Evolutionary conservation across 1,284 basidiomycete species (phyloP).

Genomic region (Puccinia triticina): DNA sequence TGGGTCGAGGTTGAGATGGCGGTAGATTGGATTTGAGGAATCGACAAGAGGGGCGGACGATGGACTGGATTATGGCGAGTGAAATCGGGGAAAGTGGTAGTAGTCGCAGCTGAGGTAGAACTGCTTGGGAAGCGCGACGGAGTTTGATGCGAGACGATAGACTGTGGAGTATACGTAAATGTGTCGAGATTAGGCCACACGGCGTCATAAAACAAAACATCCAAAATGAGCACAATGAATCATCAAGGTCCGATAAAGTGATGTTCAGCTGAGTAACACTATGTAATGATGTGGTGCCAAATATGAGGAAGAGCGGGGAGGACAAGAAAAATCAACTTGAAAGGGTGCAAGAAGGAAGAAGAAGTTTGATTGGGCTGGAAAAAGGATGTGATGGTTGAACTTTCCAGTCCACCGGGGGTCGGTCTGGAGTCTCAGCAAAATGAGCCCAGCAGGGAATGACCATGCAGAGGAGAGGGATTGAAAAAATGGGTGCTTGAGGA

Average conservation of each 20-base stretch:
- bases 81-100: neutral
- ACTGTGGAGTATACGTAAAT: slow-evolving; percentile 23
- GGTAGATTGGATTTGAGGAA: slow-evolving; percentile 13
- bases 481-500: neutral
- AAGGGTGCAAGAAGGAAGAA: slow-evolving; percentile 2
- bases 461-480: neutral
- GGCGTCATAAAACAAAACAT: neutral
- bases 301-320: neutral
- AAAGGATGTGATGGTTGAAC: neutral
- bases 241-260: neutral
- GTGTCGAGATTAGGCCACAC: neutral
- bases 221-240: neutral
- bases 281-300: neutral
- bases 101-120: neutral
- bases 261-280: neutral
- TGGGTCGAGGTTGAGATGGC: neutral
- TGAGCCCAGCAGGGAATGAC: neutral
- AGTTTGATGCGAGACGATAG: slow-evolving; percentile 12
- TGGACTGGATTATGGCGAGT: neutral
- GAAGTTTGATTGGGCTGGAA: neutral
- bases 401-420: neutral
- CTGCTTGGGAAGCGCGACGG: slow-evolving; percentile 6
- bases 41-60: slow-evolving; percentile 24
- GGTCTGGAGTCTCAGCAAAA: neutral
- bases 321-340: slow-evolving; percentile 14